These are phyloP conservation scores for Colletotrichum falcatum DNA, from an alignment of 2,329 filamentous ascomycete genomes.

Conservation along the genomic window DNA sequence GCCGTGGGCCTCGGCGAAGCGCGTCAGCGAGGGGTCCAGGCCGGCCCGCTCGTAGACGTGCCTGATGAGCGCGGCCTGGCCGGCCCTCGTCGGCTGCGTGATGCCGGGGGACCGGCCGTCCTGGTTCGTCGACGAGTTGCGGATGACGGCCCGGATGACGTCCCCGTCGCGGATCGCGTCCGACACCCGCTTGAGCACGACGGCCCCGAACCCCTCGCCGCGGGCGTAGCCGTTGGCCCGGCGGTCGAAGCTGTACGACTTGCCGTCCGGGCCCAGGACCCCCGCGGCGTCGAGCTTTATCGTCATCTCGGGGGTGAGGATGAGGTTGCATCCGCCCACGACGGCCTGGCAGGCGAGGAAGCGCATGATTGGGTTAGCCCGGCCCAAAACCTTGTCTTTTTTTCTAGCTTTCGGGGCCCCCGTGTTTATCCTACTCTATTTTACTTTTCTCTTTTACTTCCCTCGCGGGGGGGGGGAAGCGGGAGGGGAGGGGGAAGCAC, in stretches of 20 bases:
- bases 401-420: not conserved
- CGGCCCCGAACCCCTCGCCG: conserved; percentile 60
- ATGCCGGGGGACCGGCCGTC: conserved; percentile 59
- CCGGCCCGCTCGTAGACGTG: conserved; percentile 50
- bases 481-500: no score
- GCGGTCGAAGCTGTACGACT: conserved; percentile 49
- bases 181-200: conserved; percentile 63
- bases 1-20: conserved; percentile 60
- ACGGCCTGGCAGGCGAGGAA: conserved; percentile 47
- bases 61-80: conserved; percentile 52
- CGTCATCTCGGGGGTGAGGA: conserved; percentile 41
- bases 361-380: conserved; percentile 53
- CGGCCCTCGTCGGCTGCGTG: conserved; percentile 48
- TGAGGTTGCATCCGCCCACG: conserved; percentile 44
- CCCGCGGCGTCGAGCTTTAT: conserved; percentile 35
- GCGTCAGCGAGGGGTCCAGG: conserved; percentile 45
- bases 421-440: not conserved
- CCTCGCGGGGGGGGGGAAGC: no score
- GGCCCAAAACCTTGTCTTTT: no score
- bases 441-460: no score
- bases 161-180: conserved; percentile 58
- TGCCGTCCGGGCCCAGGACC: conserved; percentile 48
- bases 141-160: conserved; percentile 53
- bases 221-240: conserved; percentile 50
- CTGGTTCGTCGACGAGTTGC: conserved; percentile 51